phyloP scores from a whole-genome alignment of 129 eudicot genomes.

The Flaveria bidentis region DNA sequence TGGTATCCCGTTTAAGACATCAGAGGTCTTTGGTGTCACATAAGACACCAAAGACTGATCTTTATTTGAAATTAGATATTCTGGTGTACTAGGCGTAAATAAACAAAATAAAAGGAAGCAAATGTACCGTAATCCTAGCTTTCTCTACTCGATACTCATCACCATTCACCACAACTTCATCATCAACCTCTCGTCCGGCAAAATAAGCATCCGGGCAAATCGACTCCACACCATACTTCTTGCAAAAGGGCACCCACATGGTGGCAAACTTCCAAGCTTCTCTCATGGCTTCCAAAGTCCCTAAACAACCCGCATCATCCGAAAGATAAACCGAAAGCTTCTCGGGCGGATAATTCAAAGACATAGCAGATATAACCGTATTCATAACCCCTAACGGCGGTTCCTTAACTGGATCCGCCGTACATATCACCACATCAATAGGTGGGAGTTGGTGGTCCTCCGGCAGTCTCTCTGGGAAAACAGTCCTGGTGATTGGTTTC shows the following conservation, averaged over 20 bases:
- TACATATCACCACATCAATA: conserved; percentile 56
- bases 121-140: conserved; percentile 31
- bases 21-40: too few relatives aligned
- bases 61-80: too few relatives aligned
- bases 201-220: conserved; percentile 52
- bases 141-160: conserved; percentile 35
- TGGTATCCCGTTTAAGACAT: too few relatives aligned
- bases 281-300: conserved; percentile 41
- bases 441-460: conserved; percentile 44
- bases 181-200: not conserved
- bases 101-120: too few relatives aligned
- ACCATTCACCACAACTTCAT: not conserved
- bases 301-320: conserved; percentile 51
- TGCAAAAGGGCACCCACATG: conserved; percentile 59
- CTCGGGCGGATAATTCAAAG: conserved; percentile 45
- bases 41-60: too few relatives aligned
- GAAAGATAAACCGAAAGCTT: conserved; percentile 54
- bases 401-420: conserved; percentile 54
- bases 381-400: conserved; percentile 60
- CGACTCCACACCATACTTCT: conserved; percentile 35
- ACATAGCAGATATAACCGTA: conserved; percentile 60
- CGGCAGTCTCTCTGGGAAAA: conserved; percentile 42
- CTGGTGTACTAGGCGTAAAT: too few relatives aligned
- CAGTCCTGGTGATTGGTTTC: conserved; percentile 47
- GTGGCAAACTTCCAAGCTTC: conserved; percentile 48